phyloP scores from a whole-genome alignment of 371 early-diverging fungal species.

The Zychaea mexicana region DNA sequence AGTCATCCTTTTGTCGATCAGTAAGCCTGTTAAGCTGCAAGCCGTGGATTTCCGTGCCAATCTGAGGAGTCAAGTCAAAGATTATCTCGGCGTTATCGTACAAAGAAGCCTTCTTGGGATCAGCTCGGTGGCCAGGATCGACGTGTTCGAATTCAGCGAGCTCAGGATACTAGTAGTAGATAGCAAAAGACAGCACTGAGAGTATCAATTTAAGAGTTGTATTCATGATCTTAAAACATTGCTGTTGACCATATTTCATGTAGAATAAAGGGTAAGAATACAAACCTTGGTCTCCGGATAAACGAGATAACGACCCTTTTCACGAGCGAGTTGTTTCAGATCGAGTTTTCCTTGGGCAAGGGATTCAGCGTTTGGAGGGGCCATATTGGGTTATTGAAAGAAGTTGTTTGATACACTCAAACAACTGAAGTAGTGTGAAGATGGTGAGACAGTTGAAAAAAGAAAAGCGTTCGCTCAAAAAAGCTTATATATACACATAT shows the following conservation, averaged over 20 bases:
- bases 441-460: too few relatives aligned
- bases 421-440: background rate
- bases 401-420: background rate
- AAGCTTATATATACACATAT: background rate
- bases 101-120: constrained; percentile 63
- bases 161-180: constrained; percentile 30
- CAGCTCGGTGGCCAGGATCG: constrained; percentile 53
- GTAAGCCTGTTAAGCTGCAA: constrained; percentile 52
- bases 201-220: background rate
- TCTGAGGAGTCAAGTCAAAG: constrained; percentile 61
- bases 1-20: constrained; percentile 59
- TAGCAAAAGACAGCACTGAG: background rate
- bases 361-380: constrained; percentile 21
- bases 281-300: constrained; percentile 39
- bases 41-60: constrained; percentile 73
- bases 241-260: background rate
- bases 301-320: constrained; percentile 39
- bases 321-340: constrained; percentile 36
- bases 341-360: constrained; percentile 41
- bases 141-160: constrained; percentile 36
- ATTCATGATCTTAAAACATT: too few relatives aligned
- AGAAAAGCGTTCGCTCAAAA: too few relatives aligned
- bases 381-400: constrained; percentile 3
- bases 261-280: background rate
- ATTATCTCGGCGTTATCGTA: constrained; percentile 58